phyloP scores from a whole-genome alignment of 345 rosid genomes.

The Populus nigra region DNA sequence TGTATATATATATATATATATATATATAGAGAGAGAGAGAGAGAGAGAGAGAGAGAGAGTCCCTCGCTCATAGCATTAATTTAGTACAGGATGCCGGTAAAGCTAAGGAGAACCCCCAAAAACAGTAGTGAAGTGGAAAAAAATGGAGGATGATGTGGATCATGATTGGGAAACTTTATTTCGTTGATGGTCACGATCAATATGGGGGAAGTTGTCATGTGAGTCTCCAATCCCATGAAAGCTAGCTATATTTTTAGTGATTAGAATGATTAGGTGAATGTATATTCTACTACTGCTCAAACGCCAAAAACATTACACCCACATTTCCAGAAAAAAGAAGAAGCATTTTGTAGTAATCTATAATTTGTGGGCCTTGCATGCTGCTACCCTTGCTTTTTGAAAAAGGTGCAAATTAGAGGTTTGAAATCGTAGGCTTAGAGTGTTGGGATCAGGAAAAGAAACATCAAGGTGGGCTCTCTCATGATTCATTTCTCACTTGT shows the following conservation, averaged over 20 bases:
- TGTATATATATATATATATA: too few species aligned
- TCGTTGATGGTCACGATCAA: slow-evolving; percentile 18
- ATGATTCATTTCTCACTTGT: slow-evolving; percentile 37
- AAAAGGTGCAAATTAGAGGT: slow-evolving; percentile 37
- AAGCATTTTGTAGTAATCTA: slow-evolving; percentile 15
- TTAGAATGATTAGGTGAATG: slow-evolving; percentile 46
- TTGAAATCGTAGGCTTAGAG: slow-evolving; percentile 33
- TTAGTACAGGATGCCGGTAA: neutral
- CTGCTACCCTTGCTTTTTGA: slow-evolving; percentile 33
- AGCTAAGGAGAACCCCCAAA: neutral
- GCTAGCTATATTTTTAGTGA: slow-evolving; percentile 23
- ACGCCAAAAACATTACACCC: slow-evolving; percentile 18
- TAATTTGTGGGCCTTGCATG: slow-evolving; percentile 21
- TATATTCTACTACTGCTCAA: slow-evolving; percentile 3
- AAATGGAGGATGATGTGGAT: slow-evolving; percentile 20
- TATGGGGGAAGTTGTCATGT: slow-evolving; percentile 27
- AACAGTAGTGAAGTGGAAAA: neutral
- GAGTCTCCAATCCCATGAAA: slow-evolving; percentile 39
- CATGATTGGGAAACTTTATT: slow-evolving; percentile 22
- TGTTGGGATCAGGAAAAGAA: slow-evolving; percentile 46
- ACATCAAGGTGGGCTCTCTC: slow-evolving; percentile 38
- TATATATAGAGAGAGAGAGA: too few species aligned
- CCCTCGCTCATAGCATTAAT: neutral
- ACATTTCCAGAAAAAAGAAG: slow-evolving; percentile 33
- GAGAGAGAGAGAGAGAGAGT: neutral